Conservation (phyloP, 805 yeast genomes). For the Pichia ethanolica region DNA sequence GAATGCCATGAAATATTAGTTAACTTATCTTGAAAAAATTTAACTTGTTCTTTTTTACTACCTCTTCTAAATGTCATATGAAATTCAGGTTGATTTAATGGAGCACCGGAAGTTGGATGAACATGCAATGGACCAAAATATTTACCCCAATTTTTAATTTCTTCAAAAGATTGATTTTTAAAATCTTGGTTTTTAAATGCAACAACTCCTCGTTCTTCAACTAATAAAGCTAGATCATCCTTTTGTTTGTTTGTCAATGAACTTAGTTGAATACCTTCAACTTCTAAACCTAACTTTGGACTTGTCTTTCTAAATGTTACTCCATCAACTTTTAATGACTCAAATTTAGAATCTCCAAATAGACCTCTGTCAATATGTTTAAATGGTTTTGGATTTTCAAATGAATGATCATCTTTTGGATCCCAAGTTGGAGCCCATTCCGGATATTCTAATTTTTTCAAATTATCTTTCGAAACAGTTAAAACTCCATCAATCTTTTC, state of each 20-base stretch:
- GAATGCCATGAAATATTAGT: conserved; percentile 55
- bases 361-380: conserved; percentile 54
- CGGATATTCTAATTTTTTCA: conserved; percentile 7
- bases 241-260: conserved; percentile 44
- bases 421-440: conserved; percentile 16
- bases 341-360: conserved; percentile 48
- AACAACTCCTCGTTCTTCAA: conserved; percentile 65
- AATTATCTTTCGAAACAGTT: conserved; percentile 6
- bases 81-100: conserved; percentile 48
- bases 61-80: conserved; percentile 54
- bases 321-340: conserved; percentile 35
- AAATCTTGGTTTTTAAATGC: conserved; percentile 60
- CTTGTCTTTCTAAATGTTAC: conserved; percentile 37
- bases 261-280: conserved; percentile 54
- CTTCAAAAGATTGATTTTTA: conserved; percentile 44
- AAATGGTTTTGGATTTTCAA: conserved; percentile 41
- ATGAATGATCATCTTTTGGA: conserved; percentile 10
- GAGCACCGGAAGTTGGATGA: conserved; percentile 73
- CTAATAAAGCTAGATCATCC: conserved; percentile 61
- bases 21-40: conserved; percentile 30
- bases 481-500: conserved; percentile 3
- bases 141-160: conserved; percentile 43
- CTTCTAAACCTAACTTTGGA: conserved; percentile 65
- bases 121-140: conserved; percentile 68
- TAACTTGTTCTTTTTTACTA: conserved; percentile 30